Conservation (phyloP, 495 filamentous ascomycete genomes). For the Aspergillus egyptiacus region DNA sequence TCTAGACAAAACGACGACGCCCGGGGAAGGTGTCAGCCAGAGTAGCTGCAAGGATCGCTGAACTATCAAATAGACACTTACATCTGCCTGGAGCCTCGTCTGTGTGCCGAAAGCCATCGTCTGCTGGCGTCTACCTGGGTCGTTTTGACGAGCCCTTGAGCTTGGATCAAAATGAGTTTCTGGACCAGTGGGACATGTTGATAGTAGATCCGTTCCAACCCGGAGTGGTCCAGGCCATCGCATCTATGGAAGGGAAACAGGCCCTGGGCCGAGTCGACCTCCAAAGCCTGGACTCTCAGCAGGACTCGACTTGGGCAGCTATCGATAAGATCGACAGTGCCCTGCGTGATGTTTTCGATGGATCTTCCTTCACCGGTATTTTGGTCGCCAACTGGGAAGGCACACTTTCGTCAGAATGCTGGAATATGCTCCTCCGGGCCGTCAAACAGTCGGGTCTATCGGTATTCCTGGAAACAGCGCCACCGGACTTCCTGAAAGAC, state of each 20-base stretch:
- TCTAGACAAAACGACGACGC: slow-evolving; percentile 23
- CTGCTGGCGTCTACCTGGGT: slow-evolving; percentile 48
- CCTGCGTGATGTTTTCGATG: slow-evolving; percentile 26
- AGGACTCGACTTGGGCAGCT: slow-evolving; percentile 17
- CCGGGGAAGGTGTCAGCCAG: slow-evolving; percentile 27
- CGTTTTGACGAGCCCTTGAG: slow-evolving; percentile 30
- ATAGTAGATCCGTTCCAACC: slow-evolving; percentile 42
- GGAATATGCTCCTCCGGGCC: slow-evolving; percentile 31
- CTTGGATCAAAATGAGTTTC: slow-evolving; percentile 26
- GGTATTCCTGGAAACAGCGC: slow-evolving; percentile 45
- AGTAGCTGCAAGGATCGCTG: slow-evolving; percentile 24
- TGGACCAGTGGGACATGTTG: slow-evolving; percentile 43
- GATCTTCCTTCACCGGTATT: slow-evolving; percentile 39
- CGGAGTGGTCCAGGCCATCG: slow-evolving; percentile 34
- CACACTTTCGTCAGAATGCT: slow-evolving; percentile 25
- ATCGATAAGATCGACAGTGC: slow-evolving; percentile 33
- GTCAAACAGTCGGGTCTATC: slow-evolving; percentile 35
- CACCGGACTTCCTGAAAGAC: slow-evolving; percentile 44
- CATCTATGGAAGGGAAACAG: slow-evolving; percentile 19
- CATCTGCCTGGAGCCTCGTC: slow-evolving; percentile 13
- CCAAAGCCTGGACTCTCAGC: slow-evolving; percentile 20
- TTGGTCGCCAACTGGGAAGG: slow-evolving; percentile 47
- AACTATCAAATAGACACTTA: slow-evolving; percentile 24
- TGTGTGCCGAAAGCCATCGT: slow-evolving; percentile 29
- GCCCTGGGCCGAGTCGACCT: slow-evolving; percentile 42